Base-by-base conservation (phyloP, 495 filamentous ascomycete species). In the Tuber melanosporum region DNA sequence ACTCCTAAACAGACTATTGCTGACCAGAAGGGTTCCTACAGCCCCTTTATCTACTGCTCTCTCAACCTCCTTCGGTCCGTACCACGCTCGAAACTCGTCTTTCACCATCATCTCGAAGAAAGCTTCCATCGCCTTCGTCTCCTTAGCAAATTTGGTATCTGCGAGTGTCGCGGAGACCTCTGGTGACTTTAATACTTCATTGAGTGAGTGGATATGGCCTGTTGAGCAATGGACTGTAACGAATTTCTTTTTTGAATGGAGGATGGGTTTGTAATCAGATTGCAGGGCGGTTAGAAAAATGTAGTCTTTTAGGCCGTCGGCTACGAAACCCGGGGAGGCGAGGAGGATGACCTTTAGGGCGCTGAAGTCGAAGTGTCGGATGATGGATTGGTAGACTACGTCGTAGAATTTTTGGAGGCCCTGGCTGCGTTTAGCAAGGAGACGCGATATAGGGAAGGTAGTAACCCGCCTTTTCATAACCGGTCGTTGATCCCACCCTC, bases 1-100 rank as follows among this genome's bases (percentile, higher is more conserved):
- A 72, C 91, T 92, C 74, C 96, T 86, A 84, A 98, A 98, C 43
- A 98, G 85, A 17, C 88, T 87, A 83, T 97, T 94, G 73, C 91
- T 94, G 76, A 99, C 91, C 74, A 99, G 85, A 71, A 99, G 85
- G 26, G 93, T 88, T 0, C 94, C 94, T 0, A 98, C 93, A 3
- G 94, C 96, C 36, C 95, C 94, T 83, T 96, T 92, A 49, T 90
- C 90, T 7, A 97, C 91, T 1, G 95, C 96, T 77, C 89, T 90
- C 82, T 93, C 91, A 14, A 98, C 94, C 83, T 97, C 93, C 15
- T 86, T 88, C 3, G 91, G 91, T 6, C 95, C 95, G 84, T 99
- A 99, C 87, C 95, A 97, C 22, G 96, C 96, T 71, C 91, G 87
- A 32, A 92, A 92, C 76, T 97, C 95, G 75, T 99, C 94, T 78